Evolutionary conservation across 192 early-diverging fungal genomes (phyloP).

Genomic region (Thamnidium elegans): DNA sequence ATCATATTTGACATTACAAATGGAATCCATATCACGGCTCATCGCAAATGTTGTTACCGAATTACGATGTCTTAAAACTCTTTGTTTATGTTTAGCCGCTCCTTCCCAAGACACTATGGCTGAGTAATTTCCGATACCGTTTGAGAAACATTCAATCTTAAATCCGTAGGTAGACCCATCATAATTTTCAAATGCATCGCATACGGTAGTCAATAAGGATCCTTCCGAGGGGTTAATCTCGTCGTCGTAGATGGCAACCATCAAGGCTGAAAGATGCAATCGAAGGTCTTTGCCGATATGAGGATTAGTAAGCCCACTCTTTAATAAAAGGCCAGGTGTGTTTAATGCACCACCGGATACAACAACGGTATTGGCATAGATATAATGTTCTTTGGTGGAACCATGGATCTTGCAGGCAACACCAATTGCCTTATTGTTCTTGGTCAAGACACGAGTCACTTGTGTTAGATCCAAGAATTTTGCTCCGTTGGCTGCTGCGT

Average conservation of each 20-base stretch:
- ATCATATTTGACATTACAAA: conserved; percentile 44
- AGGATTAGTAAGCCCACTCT: conserved; percentile 63
- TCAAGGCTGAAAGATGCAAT: conserved; percentile 59
- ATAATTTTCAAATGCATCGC: conserved; percentile 48
- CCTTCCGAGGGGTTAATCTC: conserved; percentile 47
- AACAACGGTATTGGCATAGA: conserved; percentile 57
- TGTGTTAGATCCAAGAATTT: conserved; percentile 61
- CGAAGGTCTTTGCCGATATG: conserved; percentile 65
- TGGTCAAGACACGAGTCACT: conserved; percentile 53
- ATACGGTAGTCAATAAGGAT: conserved; percentile 67
- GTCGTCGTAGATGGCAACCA: conserved; percentile 57
- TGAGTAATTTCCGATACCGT: conserved; percentile 51
- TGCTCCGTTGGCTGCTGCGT: conserved; percentile 59
- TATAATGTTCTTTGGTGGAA: conserved; percentile 23
- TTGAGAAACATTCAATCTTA: conserved; percentile 55
- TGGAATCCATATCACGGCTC: conserved; percentile 57
- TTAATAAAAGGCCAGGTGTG: conserved; percentile 58
- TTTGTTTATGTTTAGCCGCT: conserved; percentile 49
- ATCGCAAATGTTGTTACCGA: conserved; percentile 53
- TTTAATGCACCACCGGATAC: conserved; percentile 61
- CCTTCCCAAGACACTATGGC: conserved; percentile 44
- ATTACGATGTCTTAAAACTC: conserved; percentile 45
- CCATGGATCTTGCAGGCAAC: conserved; percentile 40
- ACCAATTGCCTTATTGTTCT: conserved; percentile 53
- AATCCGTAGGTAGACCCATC: conserved; percentile 64